A percentile compares a stretch with the other conserved stretches of the same genome.
These are phyloP conservation scores for Cardamine chenopodiifolia DNA, from an alignment of 345 rosid species.

Conservation along the genomic window DNA sequence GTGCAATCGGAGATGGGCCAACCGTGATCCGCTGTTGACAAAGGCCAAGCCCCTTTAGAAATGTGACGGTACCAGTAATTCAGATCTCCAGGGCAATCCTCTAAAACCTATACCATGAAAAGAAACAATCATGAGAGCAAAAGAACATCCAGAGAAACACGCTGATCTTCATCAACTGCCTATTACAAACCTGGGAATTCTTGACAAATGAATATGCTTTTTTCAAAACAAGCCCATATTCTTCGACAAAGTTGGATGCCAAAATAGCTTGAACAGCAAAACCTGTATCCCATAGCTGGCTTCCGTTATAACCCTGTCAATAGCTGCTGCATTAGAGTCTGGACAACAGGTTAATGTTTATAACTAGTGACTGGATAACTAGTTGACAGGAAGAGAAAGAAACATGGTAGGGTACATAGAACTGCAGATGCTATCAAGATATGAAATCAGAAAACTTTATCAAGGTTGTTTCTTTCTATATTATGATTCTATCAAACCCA, in stretches of 20 bases:
- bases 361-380: slow-evolving; percentile 1
- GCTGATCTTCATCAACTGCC: slow-evolving; percentile 8
- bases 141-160: slow-evolving; percentile 13
- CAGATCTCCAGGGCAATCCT: slow-evolving; percentile 87
- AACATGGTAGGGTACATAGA: background rate
- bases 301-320: slow-evolving; percentile 95
- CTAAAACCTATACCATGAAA: slow-evolving; percentile 59
- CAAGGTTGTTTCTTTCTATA: slow-evolving; percentile 22
- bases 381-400: slow-evolving; percentile 7
- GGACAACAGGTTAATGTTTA: slow-evolving; percentile 29
- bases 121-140: slow-evolving; percentile 4
- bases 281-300: slow-evolving; percentile 94
- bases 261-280: slow-evolving; percentile 86
- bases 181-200: slow-evolving; percentile 68
- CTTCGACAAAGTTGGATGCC: slow-evolving; percentile 70
- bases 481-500: slow-evolving; percentile 6
- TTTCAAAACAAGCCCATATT: slow-evolving; percentile 64
- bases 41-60: slow-evolving; percentile 99
- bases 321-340: slow-evolving; percentile 37
- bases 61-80: slow-evolving; percentile 88
- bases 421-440: slow-evolving; percentile 5
- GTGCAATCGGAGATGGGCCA: slow-evolving; percentile 99
- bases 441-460: slow-evolving; percentile 18
- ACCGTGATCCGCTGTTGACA: slow-evolving; percentile 95
- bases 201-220: slow-evolving; percentile 70